Evolutionary conservation across 1,284 basidiomycete species (phyloP), one percentile per base, ranked within the genome.

Genomic region (Cryptococcus wingfieldii): DNA sequence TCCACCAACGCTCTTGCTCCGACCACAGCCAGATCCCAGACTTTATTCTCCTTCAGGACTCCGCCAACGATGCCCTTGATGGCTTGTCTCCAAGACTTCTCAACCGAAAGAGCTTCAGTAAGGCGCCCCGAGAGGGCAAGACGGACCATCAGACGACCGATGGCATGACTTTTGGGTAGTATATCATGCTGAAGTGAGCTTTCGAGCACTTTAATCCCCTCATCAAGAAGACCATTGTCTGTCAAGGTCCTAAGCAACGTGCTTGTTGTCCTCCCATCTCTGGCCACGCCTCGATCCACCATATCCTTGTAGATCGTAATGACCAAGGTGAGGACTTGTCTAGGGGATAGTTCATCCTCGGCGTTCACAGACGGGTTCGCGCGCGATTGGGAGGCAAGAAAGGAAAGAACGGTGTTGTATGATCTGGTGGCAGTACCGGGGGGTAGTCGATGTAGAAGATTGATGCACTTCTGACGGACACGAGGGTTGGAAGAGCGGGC

Each of bases 1-100:
- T 71, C 68, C 14, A 71, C 51, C 18, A 67, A 46, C 4, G 68
- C 56, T 19, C 63, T 60, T 6, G 71, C 70, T 8, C 70, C 70
- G 5, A 64, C 47, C 5, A 68, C 65, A 6, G 55, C 70, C 44
- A 55, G 59, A 53, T 68, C 66, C 55, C 63, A 68, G 3, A 43
- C 37, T 4, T 45, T 48, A 19, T 49, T n/a, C 18, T 13, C 28
- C 12, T 19, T 16, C 8, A 8, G 4, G 6, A 1, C 14, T 7
- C 16, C 9, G 31, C n/a, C 27, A 10, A 16, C 47, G 31, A 8
- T 34, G 31, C 31, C 6, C 31, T 34, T 34, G 18, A 51, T 28
- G 4, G 60, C 38, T 0, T 43, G 54, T 34, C 67, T 56, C 69
- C 68, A 71, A 4, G 18, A 4, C 16, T 7, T 27, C 48, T 71